phyloP scores from a whole-genome alignment of 495 filamentous ascomycete genomes.

The Neurospora sublineolata region DNA sequence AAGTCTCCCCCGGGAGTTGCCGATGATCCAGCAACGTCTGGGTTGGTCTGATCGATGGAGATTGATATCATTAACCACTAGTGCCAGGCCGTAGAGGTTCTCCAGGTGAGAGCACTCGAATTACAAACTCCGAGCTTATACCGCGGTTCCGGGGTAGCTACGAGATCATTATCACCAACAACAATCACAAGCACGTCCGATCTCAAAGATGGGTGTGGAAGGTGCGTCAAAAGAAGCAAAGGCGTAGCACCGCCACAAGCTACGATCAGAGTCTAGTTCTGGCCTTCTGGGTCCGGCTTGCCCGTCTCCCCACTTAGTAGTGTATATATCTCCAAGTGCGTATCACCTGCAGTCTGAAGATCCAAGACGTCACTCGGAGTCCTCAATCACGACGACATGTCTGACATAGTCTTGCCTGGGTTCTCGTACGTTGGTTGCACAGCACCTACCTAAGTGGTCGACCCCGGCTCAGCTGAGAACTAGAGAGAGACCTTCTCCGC shows the following conservation, averaged over 20 bases:
- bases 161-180: background rate
- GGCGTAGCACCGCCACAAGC: background rate
- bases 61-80: background rate
- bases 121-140: background rate
- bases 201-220: background rate
- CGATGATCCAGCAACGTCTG: background rate
- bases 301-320: background rate
- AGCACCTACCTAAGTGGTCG: background rate
- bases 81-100: background rate
- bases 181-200: background rate
- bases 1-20: background rate
- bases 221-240: background rate
- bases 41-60: background rate
- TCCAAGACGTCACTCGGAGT: background rate
- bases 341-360: background rate
- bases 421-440: background rate
- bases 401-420: background rate
- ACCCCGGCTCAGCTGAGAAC: background rate
- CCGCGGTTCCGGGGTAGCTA: background rate
- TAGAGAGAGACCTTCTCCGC: background rate
- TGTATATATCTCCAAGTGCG: background rate
- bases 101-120: background rate
- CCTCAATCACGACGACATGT: background rate
- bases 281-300: background rate
- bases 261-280: background rate